Evolutionary conservation across 2,329 filamentous ascomycete genomes (phyloP), one percentile per base, ranked within the genome.

Genomic region (Scedosporium aurantiacum): DNA sequence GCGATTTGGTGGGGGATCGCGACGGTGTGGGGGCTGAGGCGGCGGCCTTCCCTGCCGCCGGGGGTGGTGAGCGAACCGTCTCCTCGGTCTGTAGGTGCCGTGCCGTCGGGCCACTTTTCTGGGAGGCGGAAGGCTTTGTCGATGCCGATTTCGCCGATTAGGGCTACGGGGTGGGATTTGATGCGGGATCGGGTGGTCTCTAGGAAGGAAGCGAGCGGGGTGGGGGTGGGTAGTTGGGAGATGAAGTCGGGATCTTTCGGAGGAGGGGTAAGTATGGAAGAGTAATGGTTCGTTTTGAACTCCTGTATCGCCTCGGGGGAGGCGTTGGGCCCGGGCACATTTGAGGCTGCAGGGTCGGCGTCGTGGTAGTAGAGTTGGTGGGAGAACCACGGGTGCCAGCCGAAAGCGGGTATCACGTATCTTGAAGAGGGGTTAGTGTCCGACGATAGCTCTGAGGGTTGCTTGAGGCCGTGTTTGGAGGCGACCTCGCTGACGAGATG

Each of bases 301-400:
- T 68, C 66, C 1, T 80, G 81, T 67, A 80, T 74, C 7, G 68
- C 66, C 2, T 65, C 63, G 60, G 63, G 45, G 62, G 69, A 27
- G 12, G 60, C 52, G 25, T 43, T 21, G 8, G 52, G 52, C 2
- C n/a, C 14, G 14, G 55, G 55, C 10, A 21, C 37, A 21, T 18
- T 18, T 5, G 40, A 5, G 12, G 52, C 23, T 12, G 52, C 18
- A 4, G 56, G 27, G 12, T 54, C 56, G 5, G 69, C 71, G 70
- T 90, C 84, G 67, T 86, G 81, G 68, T 85, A 90, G 68, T 85
- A 90, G 67, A 94, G 79, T 65, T 90, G 85, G 70, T 93, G 79
- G 1, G 89, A 88, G 72, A 92, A 93, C 90, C 90, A 94, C 1
- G 90, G 90, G 70, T 94, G 90, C 88, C 89, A 92, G 21, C 90